Evolutionary conservation across 805 yeast genomes (phyloP).

Genomic region (Candida qinlingensis): DNA sequence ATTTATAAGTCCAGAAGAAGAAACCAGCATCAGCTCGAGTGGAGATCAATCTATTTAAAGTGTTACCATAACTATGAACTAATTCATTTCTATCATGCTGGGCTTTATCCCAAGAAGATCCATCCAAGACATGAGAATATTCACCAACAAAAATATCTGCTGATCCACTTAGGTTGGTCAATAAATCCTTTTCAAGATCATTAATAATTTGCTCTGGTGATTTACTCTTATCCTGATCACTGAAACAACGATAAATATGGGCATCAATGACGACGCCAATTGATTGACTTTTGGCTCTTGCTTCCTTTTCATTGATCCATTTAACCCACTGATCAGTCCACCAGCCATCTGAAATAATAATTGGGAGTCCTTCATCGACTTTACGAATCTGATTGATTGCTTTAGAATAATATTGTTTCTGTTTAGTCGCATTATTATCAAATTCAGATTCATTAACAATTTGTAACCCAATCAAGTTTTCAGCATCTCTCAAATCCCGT

Average conservation of each 20-base stretch:
- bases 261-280: slow-evolving; percentile 74
- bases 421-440: slow-evolving; percentile 46
- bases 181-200: slow-evolving; percentile 46
- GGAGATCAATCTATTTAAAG: slow-evolving; percentile 43
- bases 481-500: slow-evolving; percentile 46
- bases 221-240: slow-evolving; percentile 65
- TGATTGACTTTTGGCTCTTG: slow-evolving; percentile 28
- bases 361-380: slow-evolving; percentile 53
- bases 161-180: slow-evolving; percentile 42
- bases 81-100: slow-evolving; percentile 44
- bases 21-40: slow-evolving; percentile 62
- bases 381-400: slow-evolving; percentile 59
- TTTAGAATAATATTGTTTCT: slow-evolving; percentile 55
- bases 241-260: slow-evolving; percentile 83
- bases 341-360: slow-evolving; percentile 92
- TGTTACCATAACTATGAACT: slow-evolving; percentile 58
- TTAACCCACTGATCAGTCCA: slow-evolving; percentile 74
- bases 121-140: slow-evolving; percentile 83
- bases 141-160: slow-evolving; percentile 85
- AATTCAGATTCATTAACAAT: slow-evolving; percentile 80
- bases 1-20: slow-evolving; percentile 89
- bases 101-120: slow-evolving; percentile 59
- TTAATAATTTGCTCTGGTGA: slow-evolving; percentile 56
- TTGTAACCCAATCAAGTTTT: slow-evolving; percentile 78
- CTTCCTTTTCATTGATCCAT: slow-evolving; percentile 47